phyloP scores from a whole-genome alignment of 1,284 basidiomycete genomes.

The Cutaneotrichosporon cutaneum region DNA sequence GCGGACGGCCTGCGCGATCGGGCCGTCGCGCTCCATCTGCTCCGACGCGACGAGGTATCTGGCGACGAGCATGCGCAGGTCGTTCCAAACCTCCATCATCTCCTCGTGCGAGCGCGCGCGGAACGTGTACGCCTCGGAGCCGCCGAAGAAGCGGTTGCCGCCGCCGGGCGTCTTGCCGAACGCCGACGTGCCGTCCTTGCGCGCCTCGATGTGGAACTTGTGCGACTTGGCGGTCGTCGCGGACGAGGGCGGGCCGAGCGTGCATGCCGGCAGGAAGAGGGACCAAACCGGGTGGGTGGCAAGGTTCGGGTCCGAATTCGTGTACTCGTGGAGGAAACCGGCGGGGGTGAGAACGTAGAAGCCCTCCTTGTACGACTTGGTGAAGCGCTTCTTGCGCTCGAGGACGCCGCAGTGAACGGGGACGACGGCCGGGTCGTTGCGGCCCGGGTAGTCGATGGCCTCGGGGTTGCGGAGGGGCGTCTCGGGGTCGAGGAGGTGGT shows the following conservation, averaged over 20 bases:
- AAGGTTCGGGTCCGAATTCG: conserved; percentile 71
- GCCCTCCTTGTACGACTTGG: conserved; percentile 79
- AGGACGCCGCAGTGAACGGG: conserved; percentile 88
- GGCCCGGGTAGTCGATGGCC: conserved; percentile 83
- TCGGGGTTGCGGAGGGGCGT: conserved; percentile 82
- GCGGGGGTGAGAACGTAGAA: conserved; percentile 94
- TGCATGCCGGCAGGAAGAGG: conserved; percentile 92
- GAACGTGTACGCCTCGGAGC: conserved; percentile 79
- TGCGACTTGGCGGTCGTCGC: conserved; percentile 68
- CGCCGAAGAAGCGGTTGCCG: conserved; percentile 57
- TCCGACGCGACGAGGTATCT: conserved; percentile 94
- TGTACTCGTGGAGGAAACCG: conserved; percentile 92
- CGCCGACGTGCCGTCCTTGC: conserved; percentile 64
- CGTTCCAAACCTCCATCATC: conserved; percentile 99
- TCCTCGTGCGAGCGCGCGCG: conserved; percentile 86
- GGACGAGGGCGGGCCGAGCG: conserved; percentile 86
- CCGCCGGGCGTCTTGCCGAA: conserved; percentile 62
- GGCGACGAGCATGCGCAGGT: conserved; percentile 92
- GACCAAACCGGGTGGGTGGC: conserved; percentile 74
- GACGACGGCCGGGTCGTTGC: conserved; percentile 85
- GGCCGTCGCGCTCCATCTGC: conserved; percentile 87
- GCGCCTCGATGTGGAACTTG: conserved; percentile 97
- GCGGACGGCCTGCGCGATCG: conserved; percentile 88
- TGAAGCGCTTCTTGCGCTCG: conserved; percentile 97
- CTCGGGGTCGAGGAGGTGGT: conserved; percentile 95